Conservation (phyloP, 768 basidiomycete species). For the Rubroboletus pulcherrimus region DNA sequence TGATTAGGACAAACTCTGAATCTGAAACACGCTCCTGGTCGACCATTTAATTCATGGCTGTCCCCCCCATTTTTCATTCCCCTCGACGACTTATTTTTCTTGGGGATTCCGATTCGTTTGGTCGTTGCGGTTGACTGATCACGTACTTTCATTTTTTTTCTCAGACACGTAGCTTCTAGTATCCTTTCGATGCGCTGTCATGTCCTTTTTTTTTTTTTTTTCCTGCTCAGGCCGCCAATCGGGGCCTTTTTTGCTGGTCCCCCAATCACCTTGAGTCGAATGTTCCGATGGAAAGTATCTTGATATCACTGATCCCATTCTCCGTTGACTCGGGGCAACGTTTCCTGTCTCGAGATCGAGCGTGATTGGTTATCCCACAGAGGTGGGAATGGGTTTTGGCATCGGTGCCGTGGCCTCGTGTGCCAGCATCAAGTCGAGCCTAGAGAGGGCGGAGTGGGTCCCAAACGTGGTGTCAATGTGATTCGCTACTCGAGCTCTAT, state of each 20-base stretch:
- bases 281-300: neutral
- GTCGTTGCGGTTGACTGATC: neutral
- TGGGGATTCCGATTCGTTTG: neutral
- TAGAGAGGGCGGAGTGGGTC: neutral
- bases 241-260: slow-evolving; percentile 10
- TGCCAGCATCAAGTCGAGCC: neutral
- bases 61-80: too few species aligned
- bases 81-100: neutral
- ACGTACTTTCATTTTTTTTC: slow-evolving; percentile 10
- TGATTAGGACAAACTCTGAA: neutral
- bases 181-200: slow-evolving; percentile 8
- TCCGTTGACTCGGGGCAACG: slow-evolving; percentile 13
- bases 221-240: neutral
- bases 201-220: slow-evolving; percentile 4
- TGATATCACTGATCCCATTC: slow-evolving; percentile 1
- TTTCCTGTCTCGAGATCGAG: neutral
- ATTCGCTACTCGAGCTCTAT: neutral
- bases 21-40: slow-evolving; percentile 3
- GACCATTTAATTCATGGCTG: neutral
- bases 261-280: neutral
- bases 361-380: slow-evolving; percentile 16
- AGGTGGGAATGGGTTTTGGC: slow-evolving; percentile 17
- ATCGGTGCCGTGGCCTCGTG: slow-evolving; percentile 1
- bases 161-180: neutral
- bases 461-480: neutral